Conservation (phyloP, 2,329 filamentous ascomycete species). For the Tolypocladium guangdongense region DNA sequence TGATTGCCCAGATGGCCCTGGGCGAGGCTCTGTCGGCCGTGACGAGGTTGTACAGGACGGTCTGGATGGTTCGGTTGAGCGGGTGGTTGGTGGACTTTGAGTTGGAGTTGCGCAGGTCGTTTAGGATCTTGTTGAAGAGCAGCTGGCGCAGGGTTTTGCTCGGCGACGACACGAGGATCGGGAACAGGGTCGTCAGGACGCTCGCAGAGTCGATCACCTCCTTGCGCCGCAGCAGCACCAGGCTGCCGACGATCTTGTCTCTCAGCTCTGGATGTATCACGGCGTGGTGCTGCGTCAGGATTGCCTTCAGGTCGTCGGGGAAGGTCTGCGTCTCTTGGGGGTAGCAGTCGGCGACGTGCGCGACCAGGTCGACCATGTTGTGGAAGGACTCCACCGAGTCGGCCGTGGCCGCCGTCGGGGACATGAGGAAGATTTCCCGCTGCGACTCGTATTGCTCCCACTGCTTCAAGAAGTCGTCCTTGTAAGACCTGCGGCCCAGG, state of each 20-base stretch:
- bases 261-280: slow-evolving; percentile 73
- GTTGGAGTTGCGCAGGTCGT: slow-evolving; percentile 81
- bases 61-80: slow-evolving; percentile 87
- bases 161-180: slow-evolving; percentile 80
- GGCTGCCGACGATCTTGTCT: slow-evolving; percentile 86
- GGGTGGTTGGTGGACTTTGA: slow-evolving; percentile 81
- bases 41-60: slow-evolving; percentile 82
- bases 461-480: slow-evolving; percentile 78
- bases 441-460: slow-evolving; percentile 88
- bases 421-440: slow-evolving; percentile 80
- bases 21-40: slow-evolving; percentile 74
- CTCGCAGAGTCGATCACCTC: slow-evolving; percentile 78
- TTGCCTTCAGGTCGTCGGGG: slow-evolving; percentile 67
- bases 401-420: slow-evolving; percentile 66
- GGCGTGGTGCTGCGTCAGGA: slow-evolving; percentile 73
- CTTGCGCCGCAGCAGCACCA: slow-evolving; percentile 81
- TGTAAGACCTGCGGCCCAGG: slow-evolving; percentile 55
- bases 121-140: slow-evolving; percentile 81
- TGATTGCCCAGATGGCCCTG: slow-evolving; percentile 91
- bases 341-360: slow-evolving; percentile 91
- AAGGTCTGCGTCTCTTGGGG: slow-evolving; percentile 69
- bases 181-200: slow-evolving; percentile 85
- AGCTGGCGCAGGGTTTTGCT: slow-evolving; percentile 81
- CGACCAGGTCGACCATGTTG: slow-evolving; percentile 86
- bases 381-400: slow-evolving; percentile 74